phyloP scores from a whole-genome alignment of 2,329 filamentous ascomycete genomes.

The Tolypocladium album region DNA sequence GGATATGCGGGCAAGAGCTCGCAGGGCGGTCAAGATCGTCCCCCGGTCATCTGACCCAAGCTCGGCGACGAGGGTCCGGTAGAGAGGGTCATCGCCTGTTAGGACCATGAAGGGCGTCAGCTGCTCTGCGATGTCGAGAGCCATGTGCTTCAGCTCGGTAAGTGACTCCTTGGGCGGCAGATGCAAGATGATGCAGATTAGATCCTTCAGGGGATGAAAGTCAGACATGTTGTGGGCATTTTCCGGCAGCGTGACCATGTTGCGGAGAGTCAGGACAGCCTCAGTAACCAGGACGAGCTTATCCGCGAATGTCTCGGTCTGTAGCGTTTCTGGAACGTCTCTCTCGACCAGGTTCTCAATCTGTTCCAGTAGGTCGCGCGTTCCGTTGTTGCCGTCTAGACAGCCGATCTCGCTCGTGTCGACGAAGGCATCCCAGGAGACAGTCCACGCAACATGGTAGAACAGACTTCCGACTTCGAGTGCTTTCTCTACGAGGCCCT shows the following conservation, averaged over 20 bases:
- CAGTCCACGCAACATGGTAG: constrained; percentile 71
- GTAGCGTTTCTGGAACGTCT: constrained; percentile 56
- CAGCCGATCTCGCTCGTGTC: constrained; percentile 41
- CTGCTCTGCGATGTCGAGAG: constrained; percentile 84
- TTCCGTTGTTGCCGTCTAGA: constrained; percentile 37
- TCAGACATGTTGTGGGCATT: constrained; percentile 76
- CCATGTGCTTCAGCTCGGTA: constrained; percentile 81
- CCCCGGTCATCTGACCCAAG: constrained; percentile 66
- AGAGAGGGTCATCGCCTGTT: constrained; percentile 64
- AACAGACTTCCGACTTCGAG: constrained; percentile 70
- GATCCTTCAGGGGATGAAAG: constrained; percentile 65
- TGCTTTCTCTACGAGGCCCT: constrained; percentile 77
- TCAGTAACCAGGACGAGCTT: constrained; percentile 70
- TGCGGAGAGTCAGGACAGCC: constrained; percentile 77
- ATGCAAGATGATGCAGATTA: constrained; percentile 72
- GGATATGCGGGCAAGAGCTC: constrained; percentile 75
- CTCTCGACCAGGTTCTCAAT: constrained; percentile 53
- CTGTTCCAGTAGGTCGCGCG: constrained; percentile 48
- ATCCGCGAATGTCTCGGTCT: constrained; percentile 60
- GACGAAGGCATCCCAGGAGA: constrained; percentile 51
- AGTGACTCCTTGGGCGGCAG: constrained; percentile 62
- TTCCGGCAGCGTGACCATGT: constrained; percentile 89
- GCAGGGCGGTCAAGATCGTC: constrained; percentile 67
- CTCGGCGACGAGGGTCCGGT: constrained; percentile 58
- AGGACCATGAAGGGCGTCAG: constrained; percentile 73